Conservation (phyloP, 208 protist species). For the Phytomonas francai region DNA sequence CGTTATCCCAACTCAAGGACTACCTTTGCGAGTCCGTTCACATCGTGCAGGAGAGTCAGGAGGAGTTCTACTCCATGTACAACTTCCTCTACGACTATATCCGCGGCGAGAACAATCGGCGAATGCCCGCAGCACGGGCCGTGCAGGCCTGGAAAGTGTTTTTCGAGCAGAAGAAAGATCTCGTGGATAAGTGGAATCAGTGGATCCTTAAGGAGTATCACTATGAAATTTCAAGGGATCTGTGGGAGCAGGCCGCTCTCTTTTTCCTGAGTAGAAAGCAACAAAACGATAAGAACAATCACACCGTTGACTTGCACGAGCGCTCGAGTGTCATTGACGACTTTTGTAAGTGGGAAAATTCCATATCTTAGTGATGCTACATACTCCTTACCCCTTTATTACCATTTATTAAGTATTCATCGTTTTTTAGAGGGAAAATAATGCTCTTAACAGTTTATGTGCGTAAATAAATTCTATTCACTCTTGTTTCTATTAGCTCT, state of each 20-base stretch:
- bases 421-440: neutral
- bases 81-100: conserved; percentile 83
- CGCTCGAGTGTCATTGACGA: conserved; percentile 65
- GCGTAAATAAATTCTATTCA: neutral
- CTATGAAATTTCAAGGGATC: conserved; percentile 54
- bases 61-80: conserved; percentile 62
- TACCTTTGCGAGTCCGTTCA: conserved; percentile 40
- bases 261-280: conserved; percentile 24
- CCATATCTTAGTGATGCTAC: neutral
- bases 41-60: conserved; percentile 27
- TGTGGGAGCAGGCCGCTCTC: conserved; percentile 67
- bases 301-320: conserved; percentile 11
- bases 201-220: conserved; percentile 39
- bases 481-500: neutral
- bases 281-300: neutral
- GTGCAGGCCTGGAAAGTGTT: conserved; percentile 58
- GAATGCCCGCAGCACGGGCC: conserved; percentile 40
- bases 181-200: conserved; percentile 29
- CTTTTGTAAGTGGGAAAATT: conserved; percentile 19
- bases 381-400: neutral
- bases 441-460: neutral
- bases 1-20: conserved; percentile 29
- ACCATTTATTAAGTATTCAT: neutral
- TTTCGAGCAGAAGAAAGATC: conserved; percentile 22
- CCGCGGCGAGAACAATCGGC: conserved; percentile 62